A percentile compares a stretch with the other conserved stretches of the same genome.
Conservation (phyloP, 75 land plant species). For the Cunninghamia lanceolata region DNA sequence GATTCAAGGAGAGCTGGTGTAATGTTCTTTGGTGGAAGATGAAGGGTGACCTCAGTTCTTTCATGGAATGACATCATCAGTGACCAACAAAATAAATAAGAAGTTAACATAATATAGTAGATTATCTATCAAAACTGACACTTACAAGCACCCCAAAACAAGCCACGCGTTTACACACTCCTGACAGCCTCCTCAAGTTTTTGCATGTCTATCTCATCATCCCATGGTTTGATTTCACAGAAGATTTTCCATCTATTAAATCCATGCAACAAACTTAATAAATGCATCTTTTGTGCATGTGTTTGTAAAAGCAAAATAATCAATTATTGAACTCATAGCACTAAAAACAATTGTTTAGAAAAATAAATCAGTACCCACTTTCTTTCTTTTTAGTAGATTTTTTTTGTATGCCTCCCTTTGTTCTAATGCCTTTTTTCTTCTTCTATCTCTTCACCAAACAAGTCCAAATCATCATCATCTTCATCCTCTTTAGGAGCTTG, state of each 20-base stretch:
- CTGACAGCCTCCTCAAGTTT: constrained; percentile 85
- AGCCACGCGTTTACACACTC: constrained; percentile 65
- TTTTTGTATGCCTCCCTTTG: constrained; percentile 48
- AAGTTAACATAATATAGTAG: background rate
- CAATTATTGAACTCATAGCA: background rate
- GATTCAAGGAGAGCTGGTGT: too few relatives aligned
- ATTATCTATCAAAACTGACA: constrained; percentile 5
- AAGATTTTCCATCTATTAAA: constrained; percentile 81
- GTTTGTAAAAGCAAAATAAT: background rate
- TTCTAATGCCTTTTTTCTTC: constrained; percentile 65
- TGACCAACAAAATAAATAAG: too few relatives aligned
- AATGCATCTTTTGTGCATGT: background rate
- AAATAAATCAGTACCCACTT: constrained; percentile 23
- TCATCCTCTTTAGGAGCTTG: constrained; percentile 40
- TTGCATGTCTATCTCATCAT: constrained; percentile 97
- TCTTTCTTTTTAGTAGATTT: constrained; percentile 66
- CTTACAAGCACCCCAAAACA: constrained; percentile 88
- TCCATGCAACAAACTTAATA: constrained; percentile 4
- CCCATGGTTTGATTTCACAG: constrained; percentile 99
- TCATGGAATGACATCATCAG: too few relatives aligned
- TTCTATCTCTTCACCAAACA: constrained; percentile 65
- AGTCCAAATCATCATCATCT: too few relatives aligned
- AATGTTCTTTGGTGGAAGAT: too few relatives aligned
- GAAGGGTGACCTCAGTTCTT: too few relatives aligned
- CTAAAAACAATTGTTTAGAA: too few relatives aligned